A percentile compares a stretch with the other conserved stretches of the same genome.
Conservation (phyloP, 2,329 filamentous ascomycete species). For the Phialophora tarda region DNA sequence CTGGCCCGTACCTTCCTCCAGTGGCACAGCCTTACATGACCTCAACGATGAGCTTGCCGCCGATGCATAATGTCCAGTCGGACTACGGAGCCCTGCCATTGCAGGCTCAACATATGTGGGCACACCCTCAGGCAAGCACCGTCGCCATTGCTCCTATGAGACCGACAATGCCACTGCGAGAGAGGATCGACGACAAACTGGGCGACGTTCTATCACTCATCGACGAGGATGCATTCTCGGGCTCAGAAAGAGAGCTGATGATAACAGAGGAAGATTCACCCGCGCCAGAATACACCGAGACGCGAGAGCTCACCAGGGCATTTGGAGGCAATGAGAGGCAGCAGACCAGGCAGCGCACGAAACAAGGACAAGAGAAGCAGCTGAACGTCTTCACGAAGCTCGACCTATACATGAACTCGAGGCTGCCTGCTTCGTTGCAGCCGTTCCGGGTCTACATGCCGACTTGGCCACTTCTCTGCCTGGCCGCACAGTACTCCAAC, state of each 20-base stretch:
- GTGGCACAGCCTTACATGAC: conserved; percentile 8
- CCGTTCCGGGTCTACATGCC: conserved; percentile 73
- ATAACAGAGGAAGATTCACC: conserved; percentile 17
- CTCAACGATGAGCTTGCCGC: conserved; percentile 21
- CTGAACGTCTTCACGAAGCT: conserved; percentile 75
- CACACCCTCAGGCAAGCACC: conserved; percentile 5
- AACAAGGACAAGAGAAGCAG: conserved; percentile 48
- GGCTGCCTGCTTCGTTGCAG: conserved; percentile 69
- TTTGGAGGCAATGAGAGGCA: conserved; percentile 1
- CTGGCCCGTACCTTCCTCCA: conserved; percentile 4
- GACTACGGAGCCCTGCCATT: conserved; percentile 8
- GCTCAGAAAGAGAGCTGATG: conserved; percentile 47
- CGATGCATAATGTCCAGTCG: conserved; percentile 2
- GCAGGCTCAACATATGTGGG: conserved; percentile 26
- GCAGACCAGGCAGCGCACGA: conserved; percentile 24
- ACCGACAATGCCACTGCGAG: conserved; percentile 40
- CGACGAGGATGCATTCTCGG: conserved; percentile 65
- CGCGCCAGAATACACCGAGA: conserved; percentile 12
- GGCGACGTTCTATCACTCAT: conserved; percentile 74
- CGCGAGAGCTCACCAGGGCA: conserved; percentile 16
- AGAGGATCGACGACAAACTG: conserved; percentile 67
- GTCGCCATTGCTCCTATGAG: background rate
- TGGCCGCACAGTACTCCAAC: conserved; percentile 79
- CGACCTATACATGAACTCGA: conserved; percentile 78
- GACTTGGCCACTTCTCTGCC: conserved; percentile 76